Base-by-base conservation (phyloP, 495 filamentous ascomycete species). In the Lindgomyces ingoldianus region DNA sequence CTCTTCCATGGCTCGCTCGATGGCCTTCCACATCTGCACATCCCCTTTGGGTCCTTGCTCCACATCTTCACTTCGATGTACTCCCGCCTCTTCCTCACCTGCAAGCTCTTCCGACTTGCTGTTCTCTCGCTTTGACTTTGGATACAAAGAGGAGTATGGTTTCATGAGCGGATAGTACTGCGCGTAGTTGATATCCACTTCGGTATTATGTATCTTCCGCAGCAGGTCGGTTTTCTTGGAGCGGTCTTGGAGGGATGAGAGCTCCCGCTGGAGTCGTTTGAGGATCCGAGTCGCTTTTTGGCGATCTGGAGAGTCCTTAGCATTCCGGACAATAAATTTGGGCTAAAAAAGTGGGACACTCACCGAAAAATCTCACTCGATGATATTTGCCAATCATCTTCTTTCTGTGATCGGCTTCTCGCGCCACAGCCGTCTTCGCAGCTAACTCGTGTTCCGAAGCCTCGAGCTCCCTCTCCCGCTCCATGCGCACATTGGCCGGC, bases 341-440 rank as follows among this genome's bases (percentile, higher is more conserved):
- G 36, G 3, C 19, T 48, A 48, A 11, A 8, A 11, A 48, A 11
- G 45, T 12, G 8, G 9, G 4, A 19, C 18, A 57, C 81, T 52
- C 74, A 90, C 92, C 83, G 82, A 89, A 90, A 74, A 98, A 98
- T 50, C 94, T 81, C 24, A 97, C 89, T 84, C 94, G 96, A 73
- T 96, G 93, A 72, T 96, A 98, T 70, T 86, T 91, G 72, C 81
- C 83, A 51, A 93, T 93, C 83, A 96, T 89, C 56, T 83, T 81
- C 63, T 84, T 82, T 62, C 87, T 83, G 52, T 77, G 75, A 71
- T 83, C 53, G 10, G 58, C 57, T n/a, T 65, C 68, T 30, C 60
- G 46, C 22, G 55, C 87, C 67, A 87, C 85, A 12, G 82, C 75
- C 26, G 76, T 69, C 22, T 78, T 77, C 44, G 80, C 77, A 24